Evolutionary conservation across 2,329 filamentous ascomycete species (phyloP), one percentile per base, ranked within the genome.

Genomic region (Fusarium annulatum): DNA sequence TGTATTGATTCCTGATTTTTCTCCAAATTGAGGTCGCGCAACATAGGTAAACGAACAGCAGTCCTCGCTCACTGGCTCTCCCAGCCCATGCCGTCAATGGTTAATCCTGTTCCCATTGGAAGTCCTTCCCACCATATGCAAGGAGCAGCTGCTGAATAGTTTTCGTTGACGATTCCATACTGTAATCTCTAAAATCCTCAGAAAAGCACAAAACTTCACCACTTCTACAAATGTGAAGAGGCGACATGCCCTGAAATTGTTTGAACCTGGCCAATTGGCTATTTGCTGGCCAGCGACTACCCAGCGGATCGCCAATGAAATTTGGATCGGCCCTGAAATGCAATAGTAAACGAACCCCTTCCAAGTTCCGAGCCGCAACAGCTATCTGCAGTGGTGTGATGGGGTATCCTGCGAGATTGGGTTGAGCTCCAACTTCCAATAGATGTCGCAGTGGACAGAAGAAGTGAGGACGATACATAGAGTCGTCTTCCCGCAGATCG

Each of bases 231-330:
- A 30, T 30, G 30, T 2, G 9, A 28, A 28, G 28, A 8, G 28
- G 28, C 28, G 46, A 49, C 21, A 18, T 33, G 0, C 28, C 46
- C 1, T 0, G 7, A 3, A 49, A 49, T 5, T 5, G 3, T 2
- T 9, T 3, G 1, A 49, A 49, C 1, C 0, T 5, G 0, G 15
- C 21, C 4, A 33, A 18, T 0, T 4, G 0, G 7, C 7, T 49
- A 1, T 14, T 33, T 18, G 2, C 2, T 7, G 15, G 28, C 46
- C 46, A n/a, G 4, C 3, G 0, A 0, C 7, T 7, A 3, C 15
- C 0, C 10, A 49, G 3, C 0, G 15, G 15, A 12, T 33, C 46
- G 2, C 46, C 28, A 9, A 49, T 7, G 14, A 1, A 18, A 14
- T 49, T 33, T 0, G 46, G 28, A 23, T 49, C 46, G 0, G 46